Evolutionary conservation across 768 basidiomycete genomes (phyloP).

Genomic region (Leccinum longicurvipes): DNA sequence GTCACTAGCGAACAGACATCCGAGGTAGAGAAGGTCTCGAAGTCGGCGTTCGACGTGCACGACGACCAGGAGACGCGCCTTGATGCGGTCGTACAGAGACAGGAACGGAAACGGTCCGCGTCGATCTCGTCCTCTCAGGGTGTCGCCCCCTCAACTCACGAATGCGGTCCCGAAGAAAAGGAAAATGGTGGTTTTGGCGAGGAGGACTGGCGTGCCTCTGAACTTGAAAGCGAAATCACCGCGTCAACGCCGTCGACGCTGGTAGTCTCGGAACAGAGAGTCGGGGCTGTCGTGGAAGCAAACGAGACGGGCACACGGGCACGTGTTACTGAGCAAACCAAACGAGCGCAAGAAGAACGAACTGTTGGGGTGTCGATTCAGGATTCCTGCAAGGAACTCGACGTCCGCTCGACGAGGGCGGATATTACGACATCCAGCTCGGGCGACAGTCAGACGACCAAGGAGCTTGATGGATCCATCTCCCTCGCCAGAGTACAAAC

Average conservation of each 20-base stretch:
- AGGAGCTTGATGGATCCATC: background rate
- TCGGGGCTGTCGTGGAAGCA: background rate
- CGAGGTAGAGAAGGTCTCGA: background rate
- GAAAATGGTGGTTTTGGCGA: background rate
- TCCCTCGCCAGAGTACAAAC: background rate
- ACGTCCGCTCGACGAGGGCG: background rate
- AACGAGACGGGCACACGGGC: background rate
- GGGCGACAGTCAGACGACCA: background rate
- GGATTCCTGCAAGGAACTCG: background rate
- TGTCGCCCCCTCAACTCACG: background rate
- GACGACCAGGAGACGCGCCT: background rate
- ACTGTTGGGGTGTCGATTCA: background rate
- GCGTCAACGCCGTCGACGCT: background rate
- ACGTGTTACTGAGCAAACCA: background rate
- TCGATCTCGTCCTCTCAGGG: background rate
- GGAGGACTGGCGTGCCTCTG: background rate
- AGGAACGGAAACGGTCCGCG: background rate
- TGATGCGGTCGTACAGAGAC: background rate
- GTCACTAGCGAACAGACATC: background rate
- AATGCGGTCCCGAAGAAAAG: background rate
- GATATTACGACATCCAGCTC: background rate
- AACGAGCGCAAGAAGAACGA: background rate
- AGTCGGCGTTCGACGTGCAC: background rate
- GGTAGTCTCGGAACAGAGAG: background rate
- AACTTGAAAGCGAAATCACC: background rate